Conservation (phyloP, 2,329 filamentous ascomycete species). For the Claviceps capensis region DNA sequence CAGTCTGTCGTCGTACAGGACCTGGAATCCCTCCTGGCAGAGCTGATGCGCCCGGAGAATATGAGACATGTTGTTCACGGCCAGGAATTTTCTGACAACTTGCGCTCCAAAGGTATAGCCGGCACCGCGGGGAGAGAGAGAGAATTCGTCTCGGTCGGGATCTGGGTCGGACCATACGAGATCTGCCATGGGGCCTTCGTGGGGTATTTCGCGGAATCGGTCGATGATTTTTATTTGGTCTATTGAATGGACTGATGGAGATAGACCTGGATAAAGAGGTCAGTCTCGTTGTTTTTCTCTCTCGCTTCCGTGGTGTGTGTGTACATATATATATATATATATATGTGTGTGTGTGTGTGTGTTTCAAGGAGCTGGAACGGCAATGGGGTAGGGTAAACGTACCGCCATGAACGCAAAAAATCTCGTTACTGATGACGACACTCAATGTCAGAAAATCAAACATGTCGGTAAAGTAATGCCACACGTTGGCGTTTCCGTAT, state of each 20-base stretch:
- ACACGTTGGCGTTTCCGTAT: constrained; percentile 96
- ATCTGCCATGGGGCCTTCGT: constrained; percentile 99
- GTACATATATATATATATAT: too few species aligned
- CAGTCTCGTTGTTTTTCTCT: neutral
- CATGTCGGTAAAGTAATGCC: constrained; percentile 99
- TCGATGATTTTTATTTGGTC: constrained; percentile 99
- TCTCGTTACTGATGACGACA: constrained; percentile 97
- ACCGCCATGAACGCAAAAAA: constrained; percentile 95
- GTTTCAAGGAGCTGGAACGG: too few species aligned
- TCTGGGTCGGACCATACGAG: constrained; percentile 97
- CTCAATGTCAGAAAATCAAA: constrained; percentile 96
- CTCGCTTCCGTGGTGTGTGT: neutral
- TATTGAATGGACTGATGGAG: constrained; percentile 88
- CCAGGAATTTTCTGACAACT: constrained; percentile 94
- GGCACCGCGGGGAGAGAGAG: constrained; percentile 79
- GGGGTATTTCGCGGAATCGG: constrained; percentile 93
- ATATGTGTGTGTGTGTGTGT: neutral
- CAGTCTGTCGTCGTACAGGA: constrained; percentile 85
- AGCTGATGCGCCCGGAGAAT: constrained; percentile 96
- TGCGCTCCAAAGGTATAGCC: constrained; percentile 97
- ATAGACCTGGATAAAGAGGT: constrained; percentile 42
- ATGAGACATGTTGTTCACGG: constrained; percentile 95
- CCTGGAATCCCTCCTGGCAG: constrained; percentile 95
- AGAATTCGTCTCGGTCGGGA: constrained; percentile 94
- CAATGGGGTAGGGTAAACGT: constrained; percentile 12